A percentile compares a stretch with the other conserved stretches of the same genome.
Conservation (phyloP, 2,329 filamentous ascomycete species). For the Podosphaera fusca region DNA sequence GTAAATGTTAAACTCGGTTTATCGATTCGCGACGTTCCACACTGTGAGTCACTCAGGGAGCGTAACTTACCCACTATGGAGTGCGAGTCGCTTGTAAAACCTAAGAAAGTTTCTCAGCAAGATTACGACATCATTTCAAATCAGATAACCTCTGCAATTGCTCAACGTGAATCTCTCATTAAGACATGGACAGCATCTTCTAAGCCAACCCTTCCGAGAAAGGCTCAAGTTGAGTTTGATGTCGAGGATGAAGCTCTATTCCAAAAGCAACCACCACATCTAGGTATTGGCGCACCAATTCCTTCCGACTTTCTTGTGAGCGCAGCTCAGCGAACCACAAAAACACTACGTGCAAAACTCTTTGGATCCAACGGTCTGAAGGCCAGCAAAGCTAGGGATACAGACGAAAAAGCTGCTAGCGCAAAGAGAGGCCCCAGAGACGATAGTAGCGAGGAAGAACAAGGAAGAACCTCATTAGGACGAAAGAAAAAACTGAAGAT, state of each 20-base stretch:
- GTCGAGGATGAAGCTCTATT: conserved; percentile 15
- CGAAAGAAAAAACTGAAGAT: background rate
- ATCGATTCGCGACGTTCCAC: too few species aligned
- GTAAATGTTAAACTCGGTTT: too few species aligned
- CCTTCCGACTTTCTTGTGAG: conserved; percentile 13
- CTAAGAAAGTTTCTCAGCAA: conserved; percentile 9
- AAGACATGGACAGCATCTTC: conserved; percentile 14
- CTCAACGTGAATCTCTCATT: conserved; percentile 15
- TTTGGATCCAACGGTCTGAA: conserved; percentile 13
- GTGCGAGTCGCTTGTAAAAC: conserved; percentile 5
- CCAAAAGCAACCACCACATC: conserved; percentile 10
- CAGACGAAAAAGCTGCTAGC: conserved; percentile 15
- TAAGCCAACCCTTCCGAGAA: conserved; percentile 5
- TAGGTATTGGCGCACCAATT: conserved; percentile 15
- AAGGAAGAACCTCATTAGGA: conserved; percentile 12
- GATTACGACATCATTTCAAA: conserved; percentile 15
- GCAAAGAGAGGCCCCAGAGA: conserved; percentile 10
- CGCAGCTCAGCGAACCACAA: conserved; percentile 13
- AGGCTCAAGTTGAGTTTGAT: conserved; percentile 16
- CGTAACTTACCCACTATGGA: conserved; percentile 5
- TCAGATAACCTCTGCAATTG: conserved; percentile 14
- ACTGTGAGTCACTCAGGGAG: background rate
- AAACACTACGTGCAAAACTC: conserved; percentile 15
- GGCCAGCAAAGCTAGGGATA: conserved; percentile 14
- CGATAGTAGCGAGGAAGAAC: conserved; percentile 17